phyloP scores from a whole-genome alignment of 2,329 filamentous ascomycete species.

The Byssothecium circinans region DNA sequence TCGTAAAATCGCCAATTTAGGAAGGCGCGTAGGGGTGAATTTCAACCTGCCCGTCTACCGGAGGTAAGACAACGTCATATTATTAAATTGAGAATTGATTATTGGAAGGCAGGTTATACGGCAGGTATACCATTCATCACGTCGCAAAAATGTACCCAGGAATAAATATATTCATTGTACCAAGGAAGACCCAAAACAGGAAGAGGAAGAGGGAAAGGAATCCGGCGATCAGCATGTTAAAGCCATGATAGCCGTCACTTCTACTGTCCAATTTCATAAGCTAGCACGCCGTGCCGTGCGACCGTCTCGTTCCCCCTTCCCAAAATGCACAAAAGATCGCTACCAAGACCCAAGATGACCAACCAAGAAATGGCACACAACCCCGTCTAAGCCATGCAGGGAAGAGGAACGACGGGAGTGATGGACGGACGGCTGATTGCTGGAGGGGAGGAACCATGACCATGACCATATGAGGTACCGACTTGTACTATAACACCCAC shows the following conservation, averaged over 20 bases:
- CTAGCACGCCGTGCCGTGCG: conserved; percentile 9
- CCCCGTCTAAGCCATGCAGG: conserved; percentile 36
- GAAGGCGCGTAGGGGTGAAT: background rate
- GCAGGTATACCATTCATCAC: background rate
- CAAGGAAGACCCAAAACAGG: conserved; percentile 28
- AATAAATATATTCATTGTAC: conserved; percentile 28
- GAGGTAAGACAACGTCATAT: background rate
- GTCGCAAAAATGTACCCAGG: background rate
- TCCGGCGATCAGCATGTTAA: conserved; percentile 35
- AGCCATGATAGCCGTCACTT: conserved; percentile 22
- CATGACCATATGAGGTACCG: conserved; percentile 22
- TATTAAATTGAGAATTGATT: background rate
- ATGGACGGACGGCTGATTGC: conserved; percentile 15
- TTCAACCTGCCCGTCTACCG: background rate
- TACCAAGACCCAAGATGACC: conserved; percentile 28
- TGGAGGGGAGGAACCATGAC: conserved; percentile 22
- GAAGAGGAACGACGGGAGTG: conserved; percentile 27
- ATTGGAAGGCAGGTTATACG: background rate
- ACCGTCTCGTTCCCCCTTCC: background rate
- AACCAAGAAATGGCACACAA: conserved; percentile 21
- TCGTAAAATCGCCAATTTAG: background rate
- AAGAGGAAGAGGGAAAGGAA: conserved; percentile 13
- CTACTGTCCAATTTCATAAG: conserved; percentile 15
- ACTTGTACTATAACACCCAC: conserved; percentile 27
- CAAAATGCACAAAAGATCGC: conserved; percentile 22